Evolutionary conservation across 768 basidiomycete genomes (phyloP), one percentile per base, ranked within the genome.

Genomic region (Suillus tomentosus): DNA sequence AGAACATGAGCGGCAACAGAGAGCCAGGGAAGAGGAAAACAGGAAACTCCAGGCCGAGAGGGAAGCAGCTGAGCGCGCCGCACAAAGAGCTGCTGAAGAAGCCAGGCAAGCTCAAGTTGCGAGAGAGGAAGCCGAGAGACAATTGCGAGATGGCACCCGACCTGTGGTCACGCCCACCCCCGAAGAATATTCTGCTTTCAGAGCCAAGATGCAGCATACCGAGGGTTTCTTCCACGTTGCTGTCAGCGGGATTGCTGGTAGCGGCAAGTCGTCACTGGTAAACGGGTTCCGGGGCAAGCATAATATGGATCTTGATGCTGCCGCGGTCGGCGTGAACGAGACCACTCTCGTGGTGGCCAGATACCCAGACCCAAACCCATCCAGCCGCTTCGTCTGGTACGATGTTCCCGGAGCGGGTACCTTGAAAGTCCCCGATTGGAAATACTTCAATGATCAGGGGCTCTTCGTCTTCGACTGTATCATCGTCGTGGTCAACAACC

Each of bases 381-480:
- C 60, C 51, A 53, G 61, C 37, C 68, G 62, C 8, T 64, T 69
- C 45, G 63, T 71, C 48, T 74, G 74, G 74, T 75, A 70, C 45
- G 74, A 75, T 47, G 62, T 75, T 34, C 74, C 74, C 2, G 74
- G 74, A 37, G 72, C 72, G n/a, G 71, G 71, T 19, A 75, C 74
- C 7, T 55, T 69, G 11, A 62, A 59, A 19, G 64, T 69, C 36
- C 67, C 70, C 42, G 70, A 69, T 43, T 73, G 71, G 71, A 64
- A 70, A 36, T 75, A 75, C 61, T 74, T 75, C 65, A 72, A 73
- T 42, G 61, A 69, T 11, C 70, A 74, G 47, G 72, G 72, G 7
- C 69, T 75, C 11, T 75, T 69, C 61, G 66, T 71, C 53, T 74
- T 70, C 63, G 73, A 74, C 55, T 65, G 62, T 27, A 67, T 74